Evolutionary conservation across 371 early-diverging fungal genomes (phyloP), one percentile per base, ranked within the genome.

Genomic region (Entomophthora muscae): DNA sequence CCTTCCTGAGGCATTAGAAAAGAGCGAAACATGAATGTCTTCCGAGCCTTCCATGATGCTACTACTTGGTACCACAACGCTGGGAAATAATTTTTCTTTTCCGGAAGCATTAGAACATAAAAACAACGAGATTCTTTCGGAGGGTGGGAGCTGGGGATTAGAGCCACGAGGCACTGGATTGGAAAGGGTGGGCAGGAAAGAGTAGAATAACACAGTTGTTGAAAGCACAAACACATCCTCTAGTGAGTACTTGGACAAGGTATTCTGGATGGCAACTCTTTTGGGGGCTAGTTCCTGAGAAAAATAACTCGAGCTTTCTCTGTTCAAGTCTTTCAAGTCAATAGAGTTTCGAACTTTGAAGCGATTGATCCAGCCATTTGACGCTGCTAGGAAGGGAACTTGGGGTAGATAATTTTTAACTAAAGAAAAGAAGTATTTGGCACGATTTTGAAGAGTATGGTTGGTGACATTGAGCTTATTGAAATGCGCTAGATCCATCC

Each of bases 381-480:
- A 57, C 3, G 57, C 57, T 13, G 57, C 28, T 57, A 57, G 22
- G 10, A 29, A 57, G 22, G 57, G 12, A 10, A 57, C 57, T 17
- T 57, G 27, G 57, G 57, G 57, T 28, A 57, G 57, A 26, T 57
- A 57, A 21, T 17, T 28, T 26, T 57, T 57, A 7, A 57, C 57
- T 28, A 57, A 28, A 13, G 57, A 57, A 28, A 57, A 57, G 29
- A 57, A 57, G 57, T 57, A 57, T 57, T 57, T 57, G 22, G 57
- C 26, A 5, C 57, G 12, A 29, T 21, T 7, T 57, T 57, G 57
- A 28, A 57, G 57, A 17, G 57, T 22, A 10, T 26, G 57, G 29
- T 57, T 57, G 28, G 21, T 23, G 24, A 57, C 30, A 10, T 27
- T 27, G 2, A 57, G 29, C 7, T 26, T 26, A 22, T 57, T 26